A percentile compares a stretch with the other conserved stretches of the same genome.
Evolutionary conservation across 2,329 filamentous ascomycete species (phyloP).

Genomic region (Esteya vermicola): DNA sequence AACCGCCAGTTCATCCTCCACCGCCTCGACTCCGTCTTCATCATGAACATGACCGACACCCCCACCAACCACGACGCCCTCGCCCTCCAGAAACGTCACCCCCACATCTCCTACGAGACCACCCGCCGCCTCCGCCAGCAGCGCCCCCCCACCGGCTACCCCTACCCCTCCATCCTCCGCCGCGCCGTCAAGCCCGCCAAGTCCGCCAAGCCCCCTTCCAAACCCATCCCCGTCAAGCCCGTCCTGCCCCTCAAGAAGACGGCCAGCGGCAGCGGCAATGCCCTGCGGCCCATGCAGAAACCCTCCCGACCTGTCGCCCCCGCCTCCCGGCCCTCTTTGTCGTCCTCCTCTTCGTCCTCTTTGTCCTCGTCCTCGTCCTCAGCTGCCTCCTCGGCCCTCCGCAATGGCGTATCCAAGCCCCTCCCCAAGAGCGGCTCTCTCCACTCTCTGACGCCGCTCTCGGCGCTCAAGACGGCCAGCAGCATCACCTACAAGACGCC

Average conservation of each 20-base stretch:
- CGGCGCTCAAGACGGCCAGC: not conserved
- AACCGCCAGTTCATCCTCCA: conserved; percentile 71
- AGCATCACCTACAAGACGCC: not conserved
- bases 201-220: no score
- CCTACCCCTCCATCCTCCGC: no score
- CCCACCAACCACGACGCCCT: conserved; percentile 50
- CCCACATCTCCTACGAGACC: conserved; percentile 38
- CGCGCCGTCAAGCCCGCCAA: no score
- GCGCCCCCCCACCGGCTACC: no score
- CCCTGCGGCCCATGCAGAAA: conserved; percentile 10
- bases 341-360: no score
- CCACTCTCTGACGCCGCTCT: no score
- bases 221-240: no score
- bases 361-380: no score
- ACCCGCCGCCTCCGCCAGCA: conserved; percentile 6
- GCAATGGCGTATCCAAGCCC: no score
- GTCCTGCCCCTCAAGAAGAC: conserved; percentile 7
- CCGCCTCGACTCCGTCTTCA: conserved; percentile 64
- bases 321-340: no score
- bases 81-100: conserved; percentile 50
- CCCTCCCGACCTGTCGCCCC: conserved; percentile 4
- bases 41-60: conserved; percentile 68
- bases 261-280: conserved; percentile 1
- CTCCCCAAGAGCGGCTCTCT: no score
- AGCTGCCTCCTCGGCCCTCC: no score